Evolutionary conservation across 345 rosid genomes (phyloP).

Genomic region (Citropsis articulata): DNA sequence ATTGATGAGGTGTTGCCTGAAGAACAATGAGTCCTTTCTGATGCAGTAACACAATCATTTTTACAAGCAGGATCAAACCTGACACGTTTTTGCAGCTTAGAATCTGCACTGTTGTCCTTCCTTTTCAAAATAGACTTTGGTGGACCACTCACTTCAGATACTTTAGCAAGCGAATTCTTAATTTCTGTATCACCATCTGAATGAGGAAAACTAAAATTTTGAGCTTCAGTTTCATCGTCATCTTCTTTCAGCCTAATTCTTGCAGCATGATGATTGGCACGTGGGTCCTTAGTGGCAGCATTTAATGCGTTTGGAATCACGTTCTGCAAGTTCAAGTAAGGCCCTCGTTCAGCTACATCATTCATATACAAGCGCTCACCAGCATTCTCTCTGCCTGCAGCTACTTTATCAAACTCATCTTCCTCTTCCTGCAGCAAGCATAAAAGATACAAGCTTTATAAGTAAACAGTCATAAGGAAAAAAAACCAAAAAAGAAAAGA

Average conservation of each 20-base stretch:
- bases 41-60: constrained; percentile 20
- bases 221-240: constrained; percentile 57
- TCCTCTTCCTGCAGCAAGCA: constrained; percentile 67
- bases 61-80: constrained; percentile 48
- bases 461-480: not conserved
- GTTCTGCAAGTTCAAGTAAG: constrained; percentile 35
- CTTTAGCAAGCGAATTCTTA: constrained; percentile 8
- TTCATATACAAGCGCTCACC: constrained; percentile 53
- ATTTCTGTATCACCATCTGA: constrained; percentile 23
- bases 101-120: constrained; percentile 39
- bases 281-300: constrained; percentile 45
- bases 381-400: constrained; percentile 52
- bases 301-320: constrained; percentile 32
- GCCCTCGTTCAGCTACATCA: constrained; percentile 34
- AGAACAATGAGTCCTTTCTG: constrained; percentile 15
- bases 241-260: constrained; percentile 75
- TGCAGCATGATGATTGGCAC: constrained; percentile 72
- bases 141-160: constrained; percentile 10
- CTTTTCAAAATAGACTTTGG: constrained; percentile 63
- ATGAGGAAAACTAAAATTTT: constrained; percentile 20
- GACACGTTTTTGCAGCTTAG: constrained; percentile 52
- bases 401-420: constrained; percentile 76
- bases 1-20: constrained; percentile 11
- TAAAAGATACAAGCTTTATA: not conserved
- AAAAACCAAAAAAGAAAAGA: not conserved